Evolutionary conservation across 2,329 filamentous ascomycete genomes (phyloP), one percentile per base, ranked within the genome.

Genomic region (Gliomastix tumulicola): DNA sequence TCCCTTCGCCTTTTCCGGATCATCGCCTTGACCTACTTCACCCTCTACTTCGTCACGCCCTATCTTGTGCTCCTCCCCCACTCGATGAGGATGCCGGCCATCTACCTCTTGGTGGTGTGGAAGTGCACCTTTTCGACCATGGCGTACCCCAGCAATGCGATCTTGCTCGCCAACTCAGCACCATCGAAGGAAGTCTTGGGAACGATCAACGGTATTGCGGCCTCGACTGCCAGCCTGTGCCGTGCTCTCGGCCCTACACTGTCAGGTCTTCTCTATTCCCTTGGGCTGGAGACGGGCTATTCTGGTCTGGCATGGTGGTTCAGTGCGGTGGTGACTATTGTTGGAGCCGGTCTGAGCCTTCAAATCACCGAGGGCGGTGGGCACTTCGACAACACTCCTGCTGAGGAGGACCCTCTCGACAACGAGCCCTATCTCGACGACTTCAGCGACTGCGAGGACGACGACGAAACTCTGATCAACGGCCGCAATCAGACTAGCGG

Each of bases 281-380:
- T 82, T 36, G 92, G 92, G 35, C 73, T 94, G 23, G 73, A 79
- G 45, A 73, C 81, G 7, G 88, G 89, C 23, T 90, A 88, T 55
- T 90, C 88, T 5, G 88, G 88, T 16, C 69, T 96, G 22, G 84
- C 88, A 1, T 98, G 92, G 90, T 98, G 92, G 92, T 81, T 80
- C 43, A 89, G 83, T 45, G 87, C 84, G 8, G 50, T 84, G 4
- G 78, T 96, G 21, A 86, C 88, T 22, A 62, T 87, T 10, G 59
- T 79, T 12, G 92, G 89, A 32, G 86, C 83, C 3, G 63, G 84
- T 35, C 68, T 92, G 50, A 86, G 84, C 57, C 69, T 88, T 41
- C 79, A 78, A 55, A 84, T 96, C 60, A 78, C 78, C 23, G 84
- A 90, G 50, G 68, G 73, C 12, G 65, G 68, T 20, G 66, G 57